phyloP scores from a whole-genome alignment of 129 eudicot genomes.

The Erigeron canadensis region DNA sequence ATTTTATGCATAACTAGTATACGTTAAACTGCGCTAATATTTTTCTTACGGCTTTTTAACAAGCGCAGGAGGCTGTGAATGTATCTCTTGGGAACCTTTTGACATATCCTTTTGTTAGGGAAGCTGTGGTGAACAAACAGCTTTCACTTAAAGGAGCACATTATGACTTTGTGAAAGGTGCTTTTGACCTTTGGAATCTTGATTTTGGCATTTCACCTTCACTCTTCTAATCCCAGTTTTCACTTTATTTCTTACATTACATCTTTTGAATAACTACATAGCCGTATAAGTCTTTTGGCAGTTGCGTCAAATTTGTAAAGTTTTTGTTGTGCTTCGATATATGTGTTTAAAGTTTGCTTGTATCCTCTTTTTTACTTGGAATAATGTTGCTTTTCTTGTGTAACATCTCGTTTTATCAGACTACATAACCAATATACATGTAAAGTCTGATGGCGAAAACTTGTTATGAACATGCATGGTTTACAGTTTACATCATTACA shows the following conservation, averaged over 20 bases:
- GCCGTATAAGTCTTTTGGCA: slow-evolving; percentile 21
- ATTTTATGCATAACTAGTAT: neutral
- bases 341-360: slow-evolving; percentile 24
- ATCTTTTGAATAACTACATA: slow-evolving; percentile 32
- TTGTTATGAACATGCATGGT: neutral
- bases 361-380: slow-evolving; percentile 16
- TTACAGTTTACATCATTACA: neutral
- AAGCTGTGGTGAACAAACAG: slow-evolving; percentile 57
- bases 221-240: slow-evolving; percentile 25
- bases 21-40: too few species aligned
- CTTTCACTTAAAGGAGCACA: slow-evolving; percentile 77
- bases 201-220: slow-evolving; percentile 59
- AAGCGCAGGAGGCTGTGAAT: slow-evolving; percentile 87
- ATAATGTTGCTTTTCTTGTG: slow-evolving; percentile 22
- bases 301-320: slow-evolving; percentile 24
- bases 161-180: slow-evolving; percentile 80
- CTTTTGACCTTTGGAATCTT: slow-evolving; percentile 81
- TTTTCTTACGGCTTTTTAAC: neutral
- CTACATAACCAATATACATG: slow-evolving; percentile 4
- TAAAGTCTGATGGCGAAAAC: neutral
- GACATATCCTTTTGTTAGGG: slow-evolving; percentile 87
- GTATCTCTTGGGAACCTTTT: slow-evolving; percentile 79
- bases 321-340: slow-evolving; percentile 28
- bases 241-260: neutral
- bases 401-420: neutral